Percentiles rank a stretch among this genome's conserved stretches.
Evolutionary conservation across 2,329 filamentous ascomycete species (phyloP).

Genomic region (Myriangium duriaei): DNA sequence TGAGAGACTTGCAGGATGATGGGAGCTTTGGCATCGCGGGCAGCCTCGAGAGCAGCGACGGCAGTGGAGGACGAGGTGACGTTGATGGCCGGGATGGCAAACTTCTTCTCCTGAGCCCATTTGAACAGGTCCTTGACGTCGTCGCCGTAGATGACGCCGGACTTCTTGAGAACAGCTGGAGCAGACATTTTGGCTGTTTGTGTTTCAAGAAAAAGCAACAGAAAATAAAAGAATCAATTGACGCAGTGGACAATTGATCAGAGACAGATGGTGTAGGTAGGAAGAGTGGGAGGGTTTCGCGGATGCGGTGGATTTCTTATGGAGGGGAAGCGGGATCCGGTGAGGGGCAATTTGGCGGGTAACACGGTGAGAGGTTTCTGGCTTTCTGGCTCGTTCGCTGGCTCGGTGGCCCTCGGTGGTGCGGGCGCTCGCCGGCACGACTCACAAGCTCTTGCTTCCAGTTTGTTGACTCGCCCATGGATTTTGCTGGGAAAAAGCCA

Average conservation of each 20-base stretch:
- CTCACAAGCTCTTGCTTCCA: no score
- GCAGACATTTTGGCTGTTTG: slow-evolving; percentile 10
- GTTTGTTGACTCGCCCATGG: no score
- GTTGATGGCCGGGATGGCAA: slow-evolving; percentile 65
- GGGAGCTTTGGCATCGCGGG: slow-evolving; percentile 79
- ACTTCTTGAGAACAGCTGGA: slow-evolving; percentile 18
- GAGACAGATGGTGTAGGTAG: neutral
- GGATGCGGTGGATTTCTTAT: neutral
- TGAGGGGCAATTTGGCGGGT: neutral
- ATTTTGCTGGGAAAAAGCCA: no score
- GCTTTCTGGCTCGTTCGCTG: no score
- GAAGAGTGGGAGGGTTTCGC: neutral
- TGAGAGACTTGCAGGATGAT: slow-evolving; percentile 76
- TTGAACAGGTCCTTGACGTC: slow-evolving; percentile 53
- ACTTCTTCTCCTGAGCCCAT: slow-evolving; percentile 76
- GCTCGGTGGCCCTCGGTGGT: neutral
- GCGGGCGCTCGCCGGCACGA: no score
- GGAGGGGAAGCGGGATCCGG: neutral
- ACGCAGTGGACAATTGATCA: neutral
- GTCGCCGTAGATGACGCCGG: slow-evolving; percentile 28
- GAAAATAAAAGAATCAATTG: no score
- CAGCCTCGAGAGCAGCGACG: slow-evolving; percentile 84
- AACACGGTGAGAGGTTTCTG: no score
- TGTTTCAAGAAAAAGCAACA: no score
- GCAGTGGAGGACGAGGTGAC: slow-evolving; percentile 85